Percentiles rank a stretch among this genome's conserved stretches.
Evolutionary conservation across 176 grass and related monocot species (phyloP).

Genomic region (Canna indica): DNA sequence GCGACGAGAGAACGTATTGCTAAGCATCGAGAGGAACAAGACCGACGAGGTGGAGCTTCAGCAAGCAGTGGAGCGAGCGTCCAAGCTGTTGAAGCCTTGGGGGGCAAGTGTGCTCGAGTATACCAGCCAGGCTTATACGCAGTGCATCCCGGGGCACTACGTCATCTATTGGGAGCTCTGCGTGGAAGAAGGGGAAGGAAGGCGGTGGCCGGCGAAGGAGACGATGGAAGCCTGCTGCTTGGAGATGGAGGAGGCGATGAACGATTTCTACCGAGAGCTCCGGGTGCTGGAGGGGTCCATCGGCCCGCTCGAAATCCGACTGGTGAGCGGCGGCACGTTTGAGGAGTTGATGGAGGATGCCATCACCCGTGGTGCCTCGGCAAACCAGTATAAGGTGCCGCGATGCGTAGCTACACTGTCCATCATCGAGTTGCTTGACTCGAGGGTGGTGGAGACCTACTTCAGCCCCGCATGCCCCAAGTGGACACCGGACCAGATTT

Average conservation of each 20-base stretch:
- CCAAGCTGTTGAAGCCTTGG: no score
- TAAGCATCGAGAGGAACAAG: constrained; percentile 95
- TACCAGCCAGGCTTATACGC: no score
- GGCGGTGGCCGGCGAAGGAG: no score
- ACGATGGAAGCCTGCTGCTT: no score
- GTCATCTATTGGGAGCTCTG: no score
- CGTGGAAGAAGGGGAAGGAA: no score
- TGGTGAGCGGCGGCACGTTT: constrained; percentile 66
- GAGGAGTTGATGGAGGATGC: constrained; percentile 97
- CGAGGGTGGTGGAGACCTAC: constrained; percentile 62
- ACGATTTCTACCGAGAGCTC: constrained; percentile 70
- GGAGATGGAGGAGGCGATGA: constrained; percentile 94
- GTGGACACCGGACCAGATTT: no score
- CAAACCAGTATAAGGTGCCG: constrained; percentile 97
- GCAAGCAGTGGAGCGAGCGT: constrained; percentile 58
- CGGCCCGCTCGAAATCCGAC: constrained; percentile 70
- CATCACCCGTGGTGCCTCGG: constrained; percentile 71
- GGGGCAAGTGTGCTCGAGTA: no score
- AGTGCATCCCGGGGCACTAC: no score
- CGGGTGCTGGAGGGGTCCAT: constrained; percentile 55
- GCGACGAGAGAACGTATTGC: constrained; percentile 76
- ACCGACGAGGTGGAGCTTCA: constrained; percentile 90
- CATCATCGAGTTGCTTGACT: constrained; percentile 81
- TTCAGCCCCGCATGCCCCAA: constrained; percentile 63
- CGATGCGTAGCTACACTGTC: constrained; percentile 73